Evolutionary conservation across 495 filamentous ascomycete genomes (phyloP).

Genomic region (Neurospora tetraspora): DNA sequence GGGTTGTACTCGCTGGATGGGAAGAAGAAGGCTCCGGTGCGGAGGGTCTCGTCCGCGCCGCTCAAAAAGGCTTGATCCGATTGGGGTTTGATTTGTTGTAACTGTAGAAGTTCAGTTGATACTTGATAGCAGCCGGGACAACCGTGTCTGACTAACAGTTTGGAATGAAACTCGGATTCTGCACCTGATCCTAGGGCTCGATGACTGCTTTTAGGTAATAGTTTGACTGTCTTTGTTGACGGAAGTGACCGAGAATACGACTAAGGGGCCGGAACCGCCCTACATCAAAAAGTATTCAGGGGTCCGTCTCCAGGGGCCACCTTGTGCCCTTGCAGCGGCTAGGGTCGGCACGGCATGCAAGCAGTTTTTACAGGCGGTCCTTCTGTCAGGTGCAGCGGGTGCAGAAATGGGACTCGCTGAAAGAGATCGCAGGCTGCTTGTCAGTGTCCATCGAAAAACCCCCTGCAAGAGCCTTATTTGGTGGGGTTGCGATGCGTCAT

Average conservation of each 20-base stretch:
- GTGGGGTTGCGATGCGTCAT: neutral
- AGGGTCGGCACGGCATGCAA: slow-evolving; percentile 16
- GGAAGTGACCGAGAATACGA: neutral
- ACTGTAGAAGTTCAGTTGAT: neutral
- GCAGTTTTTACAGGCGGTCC: slow-evolving; percentile 1
- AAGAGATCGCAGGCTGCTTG: neutral
- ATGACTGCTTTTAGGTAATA: neutral
- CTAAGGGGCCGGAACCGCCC: neutral
- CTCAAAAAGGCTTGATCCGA: neutral
- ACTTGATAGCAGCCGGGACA: neutral
- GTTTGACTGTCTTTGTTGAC: neutral
- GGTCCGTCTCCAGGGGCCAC: neutral
- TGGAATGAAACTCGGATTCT: neutral
- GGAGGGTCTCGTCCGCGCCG: slow-evolving; percentile 2
- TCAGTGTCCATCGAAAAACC: neutral
- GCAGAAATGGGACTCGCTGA: neutral
- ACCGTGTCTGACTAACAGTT: neutral
- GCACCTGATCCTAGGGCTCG: neutral
- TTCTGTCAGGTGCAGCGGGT: neutral
- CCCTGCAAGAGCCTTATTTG: neutral
- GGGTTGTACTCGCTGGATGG: slow-evolving; percentile 79
- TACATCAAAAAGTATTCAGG: slow-evolving; percentile 3
- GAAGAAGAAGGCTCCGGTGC: slow-evolving; percentile 23
- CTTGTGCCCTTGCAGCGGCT: slow-evolving; percentile 10
- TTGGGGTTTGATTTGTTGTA: neutral